Conservation (phyloP, 768 basidiomycete genomes). For the Boletus fagicola region DNA sequence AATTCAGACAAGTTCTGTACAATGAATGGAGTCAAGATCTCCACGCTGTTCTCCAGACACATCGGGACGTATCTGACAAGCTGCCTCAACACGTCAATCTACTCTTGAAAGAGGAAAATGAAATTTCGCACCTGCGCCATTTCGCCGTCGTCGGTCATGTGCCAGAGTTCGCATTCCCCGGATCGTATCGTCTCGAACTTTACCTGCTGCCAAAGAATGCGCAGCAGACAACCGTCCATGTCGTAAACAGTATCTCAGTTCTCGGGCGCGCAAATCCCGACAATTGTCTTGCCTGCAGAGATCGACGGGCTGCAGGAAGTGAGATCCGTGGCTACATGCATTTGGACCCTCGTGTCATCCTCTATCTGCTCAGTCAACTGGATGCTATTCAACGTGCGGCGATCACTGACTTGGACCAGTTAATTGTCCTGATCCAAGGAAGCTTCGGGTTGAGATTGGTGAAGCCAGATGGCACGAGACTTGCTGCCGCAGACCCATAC, state of each 20-base stretch:
- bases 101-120: constrained; percentile 3
- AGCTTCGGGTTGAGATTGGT: constrained; percentile 15
- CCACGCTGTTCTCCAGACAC: neutral
- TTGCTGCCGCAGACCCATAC: constrained; percentile 7
- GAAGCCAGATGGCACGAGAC: constrained; percentile 6
- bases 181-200: constrained; percentile 23
- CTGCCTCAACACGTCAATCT: neutral
- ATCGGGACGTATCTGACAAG: neutral
- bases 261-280: constrained; percentile 8
- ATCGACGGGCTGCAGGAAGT: constrained; percentile 9
- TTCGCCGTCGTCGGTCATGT: constrained; percentile 5
- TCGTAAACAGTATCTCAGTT: constrained; percentile 19
- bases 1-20: constrained; percentile 5
- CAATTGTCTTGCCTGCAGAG: constrained; percentile 11
- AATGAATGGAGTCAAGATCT: constrained; percentile 3
- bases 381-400: neutral
- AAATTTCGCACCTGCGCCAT: neutral
- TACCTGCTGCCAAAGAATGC: constrained; percentile 6
- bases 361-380: constrained; percentile 8
- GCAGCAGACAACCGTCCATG: neutral
- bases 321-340: constrained; percentile 17
- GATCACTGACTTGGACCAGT: constrained; percentile 2
- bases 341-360: constrained; percentile 14
- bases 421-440: constrained; percentile 1
- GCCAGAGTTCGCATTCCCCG: constrained; percentile 19